Conservation (phyloP, 2,329 filamentous ascomycete genomes). For the Aureobasidium lini region DNA sequence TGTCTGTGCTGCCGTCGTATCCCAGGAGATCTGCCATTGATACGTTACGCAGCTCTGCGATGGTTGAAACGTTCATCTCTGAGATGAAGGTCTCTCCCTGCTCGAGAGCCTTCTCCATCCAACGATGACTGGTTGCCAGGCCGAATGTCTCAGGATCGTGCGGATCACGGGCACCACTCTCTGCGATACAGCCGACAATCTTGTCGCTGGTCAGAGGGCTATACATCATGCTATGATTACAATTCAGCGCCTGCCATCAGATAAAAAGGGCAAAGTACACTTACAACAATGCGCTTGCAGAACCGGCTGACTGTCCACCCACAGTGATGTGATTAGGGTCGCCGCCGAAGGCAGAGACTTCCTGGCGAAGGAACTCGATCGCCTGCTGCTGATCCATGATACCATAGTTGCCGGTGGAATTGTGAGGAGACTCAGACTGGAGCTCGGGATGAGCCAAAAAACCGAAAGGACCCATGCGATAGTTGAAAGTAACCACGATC, state of each 20-base stretch:
- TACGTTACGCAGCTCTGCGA: slow-evolving; percentile 12
- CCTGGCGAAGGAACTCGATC: slow-evolving; percentile 18
- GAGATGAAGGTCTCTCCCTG: neutral
- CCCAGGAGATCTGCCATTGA: slow-evolving; percentile 1
- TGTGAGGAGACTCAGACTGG: slow-evolving; percentile 14
- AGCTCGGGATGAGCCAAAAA: slow-evolving; percentile 16
- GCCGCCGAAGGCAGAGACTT: slow-evolving; percentile 44
- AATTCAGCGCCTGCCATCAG: neutral
- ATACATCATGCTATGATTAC: slow-evolving; percentile 21
- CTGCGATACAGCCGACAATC: slow-evolving; percentile 23
- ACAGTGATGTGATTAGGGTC: slow-evolving; percentile 19
- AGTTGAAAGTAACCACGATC: neutral
- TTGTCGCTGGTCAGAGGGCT: slow-evolving; percentile 21
- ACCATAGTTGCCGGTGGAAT: slow-evolving; percentile 26
- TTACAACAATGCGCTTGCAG: neutral
- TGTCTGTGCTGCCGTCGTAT: neutral
- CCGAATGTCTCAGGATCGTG: slow-evolving; percentile 18
- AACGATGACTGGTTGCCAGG: neutral
- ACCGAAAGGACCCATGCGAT: neutral
- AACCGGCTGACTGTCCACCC: slow-evolving; percentile 15
- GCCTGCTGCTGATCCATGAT: slow-evolving; percentile 23
- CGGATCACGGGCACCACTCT: slow-evolving; percentile 24
- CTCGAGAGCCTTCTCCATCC: neutral
- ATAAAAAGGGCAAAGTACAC: too few relatives aligned
- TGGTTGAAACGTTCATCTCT: slow-evolving; percentile 4